These are phyloP conservation scores for Phtheirospermum japonicum DNA, from an alignment of 257 asterid species.

Conservation along the genomic window DNA sequence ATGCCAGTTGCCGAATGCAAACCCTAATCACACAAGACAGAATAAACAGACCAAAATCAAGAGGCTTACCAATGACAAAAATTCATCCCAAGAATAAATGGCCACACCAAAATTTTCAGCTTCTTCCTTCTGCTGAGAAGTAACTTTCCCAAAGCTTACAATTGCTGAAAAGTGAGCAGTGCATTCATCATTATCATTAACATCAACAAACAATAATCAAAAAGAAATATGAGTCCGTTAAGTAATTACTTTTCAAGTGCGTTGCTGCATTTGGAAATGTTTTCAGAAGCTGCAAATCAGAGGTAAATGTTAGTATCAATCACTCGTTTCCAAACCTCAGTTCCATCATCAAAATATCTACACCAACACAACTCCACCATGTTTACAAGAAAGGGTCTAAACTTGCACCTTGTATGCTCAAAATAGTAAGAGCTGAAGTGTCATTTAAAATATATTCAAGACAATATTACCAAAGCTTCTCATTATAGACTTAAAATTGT, in stretches of 20 bases:
- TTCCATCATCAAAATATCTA: conserved; percentile 19
- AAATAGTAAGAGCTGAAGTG: conserved; percentile 12
- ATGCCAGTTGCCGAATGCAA: conserved; percentile 17
- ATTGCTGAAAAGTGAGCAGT: conserved; percentile 52
- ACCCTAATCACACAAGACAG: conserved; percentile 21
- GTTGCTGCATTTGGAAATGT: conserved; percentile 64
- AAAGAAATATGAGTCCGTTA: conserved; percentile 22
- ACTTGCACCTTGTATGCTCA: conserved; percentile 21
- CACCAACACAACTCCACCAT: conserved; percentile 16
- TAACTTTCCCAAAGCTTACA: conserved; percentile 79
- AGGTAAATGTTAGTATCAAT: conserved; percentile 31
- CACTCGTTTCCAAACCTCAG: conserved; percentile 16
- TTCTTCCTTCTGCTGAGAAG: conserved; percentile 70
- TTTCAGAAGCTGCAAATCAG: conserved; percentile 70
- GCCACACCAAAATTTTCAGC: conserved; percentile 54
- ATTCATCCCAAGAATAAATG: conserved; percentile 79
- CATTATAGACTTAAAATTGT: background rate
- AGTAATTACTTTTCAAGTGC: conserved; percentile 74
- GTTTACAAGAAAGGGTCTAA: conserved; percentile 11
- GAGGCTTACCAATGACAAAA: conserved; percentile 64
- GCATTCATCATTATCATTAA: conserved; percentile 23
- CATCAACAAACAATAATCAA: conserved; percentile 17
- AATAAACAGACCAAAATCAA: conserved; percentile 18
- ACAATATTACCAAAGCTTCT: background rate
- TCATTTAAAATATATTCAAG: conserved; percentile 3